Conservation (phyloP, 495 filamentous ascomycete genomes). For the Aspergillus saccharolyticus region DNA sequence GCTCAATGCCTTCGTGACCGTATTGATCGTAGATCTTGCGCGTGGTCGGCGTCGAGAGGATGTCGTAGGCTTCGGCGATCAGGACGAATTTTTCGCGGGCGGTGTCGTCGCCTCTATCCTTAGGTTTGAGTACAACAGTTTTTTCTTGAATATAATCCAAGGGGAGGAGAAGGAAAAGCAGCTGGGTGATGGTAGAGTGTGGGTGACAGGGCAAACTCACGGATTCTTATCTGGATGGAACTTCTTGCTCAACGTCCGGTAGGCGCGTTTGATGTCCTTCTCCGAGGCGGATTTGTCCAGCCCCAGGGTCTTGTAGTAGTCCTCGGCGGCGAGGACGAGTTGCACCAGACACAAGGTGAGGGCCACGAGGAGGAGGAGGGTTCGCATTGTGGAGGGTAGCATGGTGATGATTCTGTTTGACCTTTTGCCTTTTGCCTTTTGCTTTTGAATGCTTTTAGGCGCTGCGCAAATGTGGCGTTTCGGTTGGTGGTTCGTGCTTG, state of each 20-base stretch:
- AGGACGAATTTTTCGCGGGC: slow-evolving; percentile 92
- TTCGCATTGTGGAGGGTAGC: slow-evolving; percentile 19
- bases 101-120: slow-evolving; percentile 52
- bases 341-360: slow-evolving; percentile 41
- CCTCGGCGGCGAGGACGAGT: slow-evolving; percentile 59
- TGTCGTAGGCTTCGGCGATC: slow-evolving; percentile 94
- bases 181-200: slow-evolving; percentile 6
- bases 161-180: neutral
- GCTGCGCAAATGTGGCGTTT: neutral
- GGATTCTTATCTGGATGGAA: slow-evolving; percentile 99
- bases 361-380: slow-evolving; percentile 16
- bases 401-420: no score
- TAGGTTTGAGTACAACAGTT: slow-evolving; percentile 3
- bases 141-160: no score
- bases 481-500: no score
- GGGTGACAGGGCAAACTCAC: slow-evolving; percentile 53
- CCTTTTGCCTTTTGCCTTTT: no score
- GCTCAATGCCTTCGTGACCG: slow-evolving; percentile 83
- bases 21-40: slow-evolving; percentile 94
- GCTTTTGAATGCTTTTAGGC: no score
- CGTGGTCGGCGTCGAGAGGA: slow-evolving; percentile 73
- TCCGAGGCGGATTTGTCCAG: slow-evolving; percentile 78
- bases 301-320: slow-evolving; percentile 92
- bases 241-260: slow-evolving; percentile 88
- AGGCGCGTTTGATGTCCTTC: slow-evolving; percentile 92